Percentiles rank a stretch among this genome's conserved stretches.
These are phyloP conservation scores for Blastobotrys persicus DNA, from an alignment of 1,139 yeast species.

Conservation along the genomic window DNA sequence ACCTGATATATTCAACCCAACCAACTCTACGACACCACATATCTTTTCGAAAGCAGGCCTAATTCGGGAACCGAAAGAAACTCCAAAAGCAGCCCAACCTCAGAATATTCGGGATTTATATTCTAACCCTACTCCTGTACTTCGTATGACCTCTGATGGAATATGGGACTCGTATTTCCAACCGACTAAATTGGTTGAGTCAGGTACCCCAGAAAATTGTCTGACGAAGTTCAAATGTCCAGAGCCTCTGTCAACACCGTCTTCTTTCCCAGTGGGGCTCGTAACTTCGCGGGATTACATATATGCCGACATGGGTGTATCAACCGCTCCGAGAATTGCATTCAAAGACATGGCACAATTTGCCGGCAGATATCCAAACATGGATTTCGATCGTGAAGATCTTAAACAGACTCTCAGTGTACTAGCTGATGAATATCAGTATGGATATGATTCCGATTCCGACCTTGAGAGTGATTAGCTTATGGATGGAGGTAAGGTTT, in stretches of 20 bases:
- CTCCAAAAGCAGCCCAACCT: conserved; percentile 9
- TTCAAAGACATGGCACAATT: conserved; percentile 49
- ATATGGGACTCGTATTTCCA: conserved; percentile 22
- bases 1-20: conserved; percentile 16
- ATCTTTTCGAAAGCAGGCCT: conserved; percentile 39
- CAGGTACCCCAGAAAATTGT: conserved; percentile 25
- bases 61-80: conserved; percentile 19
- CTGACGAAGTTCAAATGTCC: conserved; percentile 22
- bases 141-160: conserved; percentile 5
- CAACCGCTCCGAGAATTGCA: conserved; percentile 46
- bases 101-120: conserved; percentile 3
- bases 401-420: conserved; percentile 54
- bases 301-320: conserved; percentile 45
- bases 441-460: conserved; percentile 49
- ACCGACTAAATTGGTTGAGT: conserved; percentile 17
- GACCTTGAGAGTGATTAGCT: conserved; percentile 36
- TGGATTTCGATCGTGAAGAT: conserved; percentile 58
- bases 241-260: conserved; percentile 24
- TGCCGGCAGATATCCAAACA: conserved; percentile 45
- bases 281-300: conserved; percentile 27
- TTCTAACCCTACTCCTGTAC: not conserved
- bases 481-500: too few relatives aligned
- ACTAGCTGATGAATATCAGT: conserved; percentile 53
- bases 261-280: conserved; percentile 28
- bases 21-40: conserved; percentile 27